Percentiles rank a stretch among this genome's conserved stretches.
phyloP scores from a whole-genome alignment of 768 basidiomycete genomes.

The Pleurotus cornucopiae region DNA sequence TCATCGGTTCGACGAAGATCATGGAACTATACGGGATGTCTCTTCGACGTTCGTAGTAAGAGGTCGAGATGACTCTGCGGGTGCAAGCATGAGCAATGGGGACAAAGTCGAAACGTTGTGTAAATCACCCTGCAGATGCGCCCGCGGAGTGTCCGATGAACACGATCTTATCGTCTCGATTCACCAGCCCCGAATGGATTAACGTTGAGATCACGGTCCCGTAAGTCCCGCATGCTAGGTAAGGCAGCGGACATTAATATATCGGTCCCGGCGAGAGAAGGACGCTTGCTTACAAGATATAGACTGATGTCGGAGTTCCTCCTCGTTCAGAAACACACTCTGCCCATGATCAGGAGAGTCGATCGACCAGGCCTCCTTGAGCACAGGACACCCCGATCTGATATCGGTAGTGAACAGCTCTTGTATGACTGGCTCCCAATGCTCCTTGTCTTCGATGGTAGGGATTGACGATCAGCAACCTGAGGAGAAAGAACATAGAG shows the following conservation, averaged over 20 bases:
- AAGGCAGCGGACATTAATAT: not conserved
- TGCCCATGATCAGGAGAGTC: constrained; percentile 57
- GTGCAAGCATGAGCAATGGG: not conserved
- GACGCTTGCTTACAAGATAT: too few species aligned
- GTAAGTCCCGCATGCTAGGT: constrained; percentile 36
- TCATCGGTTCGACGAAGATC: constrained; percentile 45
- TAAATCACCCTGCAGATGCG: constrained; percentile 36
- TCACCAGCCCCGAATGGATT: constrained; percentile 43
- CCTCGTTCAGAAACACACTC: constrained; percentile 43
- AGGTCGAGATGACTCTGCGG: constrained; percentile 35
- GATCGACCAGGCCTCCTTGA: constrained; percentile 46
- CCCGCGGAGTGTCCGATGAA: constrained; percentile 58
- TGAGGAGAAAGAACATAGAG: not conserved
- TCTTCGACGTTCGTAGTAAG: constrained; percentile 31
- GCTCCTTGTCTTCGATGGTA: constrained; percentile 43
- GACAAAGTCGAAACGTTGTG: not conserved
- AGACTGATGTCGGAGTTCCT: constrained; percentile 23
- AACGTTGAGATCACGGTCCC: constrained; percentile 42
- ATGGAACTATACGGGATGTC: constrained; percentile 26
- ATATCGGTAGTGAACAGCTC: constrained; percentile 32
- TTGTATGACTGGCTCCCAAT: constrained; percentile 52
- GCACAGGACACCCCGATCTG: constrained; percentile 20
- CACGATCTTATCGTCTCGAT: constrained; percentile 43
- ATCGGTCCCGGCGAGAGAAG: too few species aligned
- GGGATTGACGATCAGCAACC: not conserved